Base-by-base conservation (phyloP, 495 filamentous ascomycete genomes). In the Daldinia bambusicola region DNA sequence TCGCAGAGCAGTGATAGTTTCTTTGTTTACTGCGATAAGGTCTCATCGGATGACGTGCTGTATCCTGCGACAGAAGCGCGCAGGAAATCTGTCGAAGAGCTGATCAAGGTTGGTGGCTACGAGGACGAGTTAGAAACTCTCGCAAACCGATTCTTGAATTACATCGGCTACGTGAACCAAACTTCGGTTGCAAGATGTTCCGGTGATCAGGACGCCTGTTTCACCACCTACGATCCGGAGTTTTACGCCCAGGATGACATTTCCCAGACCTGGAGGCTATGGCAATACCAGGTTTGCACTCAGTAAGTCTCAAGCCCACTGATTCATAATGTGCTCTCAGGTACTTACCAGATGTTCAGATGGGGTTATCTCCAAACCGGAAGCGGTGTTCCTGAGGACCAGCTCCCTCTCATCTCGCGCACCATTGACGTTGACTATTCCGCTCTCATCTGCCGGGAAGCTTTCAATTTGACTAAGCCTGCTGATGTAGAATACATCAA, bases 291-390 rank as follows among this genome's bases (percentile, higher is more conserved):
- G 63, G 76, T 78, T 61, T 84, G 82, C 77, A 81, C 80, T 34
- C 81, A 84, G 80, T 82, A 72, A 71, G 80, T 61, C 32, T 36
- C 20, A 7, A 31, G n/a, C 67, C 1, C 13, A 6, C 30, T 38
- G 18, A 63, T 48, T 61, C 14, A 41, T 26, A 22, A 40, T 22
- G 37, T 48, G 4, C 8, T 20, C 14, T 56, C 50, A 12, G 34
- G 14, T 74, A 61, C 70, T 79, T 71, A 75, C 61, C 34, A 14
- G 6, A 14, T 83, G 75, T 69, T 74, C 78, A 75, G 83, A 87
- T 94, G 90, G 90, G 91, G 91, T 36, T 93, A 85, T 78, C 84
- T 91, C 26, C 84, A 86, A 70, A 90, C 89, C 6, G 91, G 91
- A 64, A 87, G 85, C 41, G 84, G 86, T 30, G 86, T 88, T 1